A percentile compares a stretch with the other conserved stretches of the same genome.
Conservation (phyloP, 2,329 filamentous ascomycete species). For the Plenodomus biglobosus region DNA sequence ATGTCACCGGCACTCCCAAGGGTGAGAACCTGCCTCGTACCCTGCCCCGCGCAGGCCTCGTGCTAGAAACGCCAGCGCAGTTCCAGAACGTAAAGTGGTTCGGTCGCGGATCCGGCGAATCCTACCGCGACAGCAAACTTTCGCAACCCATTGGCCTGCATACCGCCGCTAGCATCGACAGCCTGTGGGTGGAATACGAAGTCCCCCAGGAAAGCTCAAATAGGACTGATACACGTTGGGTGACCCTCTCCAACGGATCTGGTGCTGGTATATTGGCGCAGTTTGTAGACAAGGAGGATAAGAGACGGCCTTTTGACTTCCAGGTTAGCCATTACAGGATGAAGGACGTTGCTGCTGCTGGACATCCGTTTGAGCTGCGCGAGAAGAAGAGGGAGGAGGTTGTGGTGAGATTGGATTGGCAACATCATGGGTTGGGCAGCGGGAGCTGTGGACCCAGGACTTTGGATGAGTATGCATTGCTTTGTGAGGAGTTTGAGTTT, state of each 20-base stretch:
- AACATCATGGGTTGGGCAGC: constrained; percentile 64
- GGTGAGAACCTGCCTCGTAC: constrained; percentile 56
- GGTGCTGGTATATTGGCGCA: constrained; percentile 25
- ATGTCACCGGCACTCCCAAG: constrained; percentile 49
- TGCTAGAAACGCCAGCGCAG: constrained; percentile 53
- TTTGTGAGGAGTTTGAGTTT: constrained; percentile 44
- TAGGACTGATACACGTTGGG: constrained; percentile 61
- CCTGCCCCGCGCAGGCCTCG: constrained; percentile 64
- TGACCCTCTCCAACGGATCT: constrained; percentile 39
- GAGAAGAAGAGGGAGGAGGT: constrained; percentile 57
- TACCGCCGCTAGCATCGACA: constrained; percentile 49
- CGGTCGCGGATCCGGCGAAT: constrained; percentile 65
- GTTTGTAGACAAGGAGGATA: constrained; percentile 26
- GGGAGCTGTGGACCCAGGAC: constrained; percentile 62
- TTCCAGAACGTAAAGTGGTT: constrained; percentile 61
- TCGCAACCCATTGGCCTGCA: constrained; percentile 57
- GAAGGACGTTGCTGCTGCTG: constrained; percentile 58
- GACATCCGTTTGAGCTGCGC: constrained; percentile 64
- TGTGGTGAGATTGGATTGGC: constrained; percentile 61
- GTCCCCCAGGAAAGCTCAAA: constrained; percentile 70
- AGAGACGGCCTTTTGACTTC: constrained; percentile 49
- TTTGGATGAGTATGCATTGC: constrained; percentile 44
- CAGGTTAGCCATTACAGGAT: constrained; percentile 58
- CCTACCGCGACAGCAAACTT: constrained; percentile 66
- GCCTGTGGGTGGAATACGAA: constrained; percentile 63